Evolutionary conservation across 768 basidiomycete genomes (phyloP), one percentile per base, ranked within the genome.

Genomic region (Heimioporus sp.): DNA sequence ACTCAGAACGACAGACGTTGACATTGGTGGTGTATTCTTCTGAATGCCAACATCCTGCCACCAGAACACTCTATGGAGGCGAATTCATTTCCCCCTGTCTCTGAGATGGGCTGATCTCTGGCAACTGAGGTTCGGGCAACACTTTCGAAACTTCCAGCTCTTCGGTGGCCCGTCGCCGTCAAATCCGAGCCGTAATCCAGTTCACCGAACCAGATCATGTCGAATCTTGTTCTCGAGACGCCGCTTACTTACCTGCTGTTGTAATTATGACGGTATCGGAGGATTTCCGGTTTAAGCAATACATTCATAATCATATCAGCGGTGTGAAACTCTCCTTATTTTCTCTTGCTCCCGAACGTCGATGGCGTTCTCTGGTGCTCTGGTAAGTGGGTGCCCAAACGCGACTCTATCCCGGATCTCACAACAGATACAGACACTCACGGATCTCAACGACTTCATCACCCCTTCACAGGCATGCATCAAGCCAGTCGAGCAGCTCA

Each of bases 381-480:
- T 94, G 57, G 89, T 89, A 65, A 45, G 86, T 57, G 31, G 46
- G 35, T 10, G 0, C 35, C 35, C 31, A 13, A 20, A 51, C 32
- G 17, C 24, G 21, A n/a, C 45, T 39, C 15, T 32, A 32, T 45
- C 30, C 32, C 34, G 46, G 49, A 34, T 43, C 57, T 52, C 53
- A 57, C 28, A 43, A 53, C 32, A 31, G 11, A 44, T 52, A 31
- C 47, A 94, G 92, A 94, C 89, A 10, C 74, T 98, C 43, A 92
- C 92, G 17, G 95, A 96, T 71, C 79, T 98, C 45, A 98, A 98
- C 68, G 97, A 98, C 71, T 99, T 94, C 68, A 91, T 99, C 39
- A 89, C 92, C 0, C 97, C 97, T 2, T 89, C 93, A 2, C 96
- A 98, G 72, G 90, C 90, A 17, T 99, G 97, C 71, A 98, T 98